Conservation (phyloP, 371 early-diverging fungal species). For the Fennellomyces sp. region DNA sequence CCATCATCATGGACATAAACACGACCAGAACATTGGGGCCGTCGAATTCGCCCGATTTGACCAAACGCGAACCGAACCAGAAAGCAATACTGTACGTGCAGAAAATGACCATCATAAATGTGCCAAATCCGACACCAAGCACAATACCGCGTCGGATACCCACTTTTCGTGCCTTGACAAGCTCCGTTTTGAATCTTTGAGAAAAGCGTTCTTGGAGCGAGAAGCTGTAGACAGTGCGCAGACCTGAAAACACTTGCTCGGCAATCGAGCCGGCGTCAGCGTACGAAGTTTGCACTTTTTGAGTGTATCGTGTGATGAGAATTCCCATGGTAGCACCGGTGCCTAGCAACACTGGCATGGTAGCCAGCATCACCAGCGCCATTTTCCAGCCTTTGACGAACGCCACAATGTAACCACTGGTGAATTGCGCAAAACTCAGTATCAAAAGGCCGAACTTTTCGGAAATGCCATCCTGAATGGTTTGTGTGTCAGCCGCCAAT, state of each 20-base stretch:
- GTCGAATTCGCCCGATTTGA: constrained; percentile 22
- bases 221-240: constrained; percentile 86
- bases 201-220: constrained; percentile 71
- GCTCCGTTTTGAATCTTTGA: constrained; percentile 53
- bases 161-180: constrained; percentile 33
- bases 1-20: constrained; percentile 75
- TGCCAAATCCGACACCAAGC: constrained; percentile 51
- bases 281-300: constrained; percentile 49
- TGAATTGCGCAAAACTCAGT: constrained; percentile 11
- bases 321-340: constrained; percentile 63
- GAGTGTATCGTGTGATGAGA: constrained; percentile 46
- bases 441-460: constrained; percentile 79
- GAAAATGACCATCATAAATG: constrained; percentile 59
- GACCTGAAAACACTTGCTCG: constrained; percentile 79
- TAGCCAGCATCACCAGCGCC: constrained; percentile 69
- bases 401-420: constrained; percentile 65
- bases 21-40: constrained; percentile 57
- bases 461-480: constrained; percentile 80
- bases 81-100: constrained; percentile 69
- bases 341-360: constrained; percentile 55
- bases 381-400: constrained; percentile 84
- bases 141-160: constrained; percentile 49
- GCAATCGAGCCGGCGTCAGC: constrained; percentile 85
- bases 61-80: constrained; percentile 67
- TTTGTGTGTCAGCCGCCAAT: constrained; percentile 69